Percentiles rank a stretch among this genome's conserved stretches.
Evolutionary conservation across 2,329 filamentous ascomycete species (phyloP).

Genomic region (Xylaria sp.): DNA sequence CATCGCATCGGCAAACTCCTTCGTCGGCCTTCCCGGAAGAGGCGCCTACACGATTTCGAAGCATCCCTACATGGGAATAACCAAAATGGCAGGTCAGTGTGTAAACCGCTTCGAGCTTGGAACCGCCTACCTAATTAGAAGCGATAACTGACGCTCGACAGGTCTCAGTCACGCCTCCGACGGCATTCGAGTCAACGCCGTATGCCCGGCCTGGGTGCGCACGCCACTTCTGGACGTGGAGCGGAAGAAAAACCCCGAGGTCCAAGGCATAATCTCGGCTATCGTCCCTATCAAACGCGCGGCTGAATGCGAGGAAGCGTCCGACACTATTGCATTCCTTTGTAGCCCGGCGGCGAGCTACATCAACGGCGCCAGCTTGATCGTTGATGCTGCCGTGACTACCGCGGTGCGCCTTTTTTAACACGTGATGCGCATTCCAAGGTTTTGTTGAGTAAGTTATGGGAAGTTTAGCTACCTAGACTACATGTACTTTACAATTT

Average conservation of each 20-base stretch:
- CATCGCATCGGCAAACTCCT: slow-evolving; percentile 23
- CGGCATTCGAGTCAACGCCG: slow-evolving; percentile 25
- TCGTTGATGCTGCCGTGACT: slow-evolving; percentile 23
- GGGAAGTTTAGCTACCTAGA: too few species aligned
- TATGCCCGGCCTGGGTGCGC: slow-evolving; percentile 24
- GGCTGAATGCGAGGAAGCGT: slow-evolving; percentile 23
- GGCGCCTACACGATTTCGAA: slow-evolving; percentile 27
- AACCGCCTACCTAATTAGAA: neutral
- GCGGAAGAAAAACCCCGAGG: slow-evolving; percentile 19
- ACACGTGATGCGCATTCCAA: slow-evolving; percentile 2
- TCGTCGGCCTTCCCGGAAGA: slow-evolving; percentile 19
- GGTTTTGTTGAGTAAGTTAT: too few species aligned
- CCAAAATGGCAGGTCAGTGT: slow-evolving; percentile 19
- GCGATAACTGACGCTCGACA: neutral
- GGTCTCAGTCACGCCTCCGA: slow-evolving; percentile 18
- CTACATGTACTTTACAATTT: too few species aligned
- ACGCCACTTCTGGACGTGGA: slow-evolving; percentile 20
- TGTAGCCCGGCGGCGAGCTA: slow-evolving; percentile 26
- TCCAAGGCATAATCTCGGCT: slow-evolving; percentile 19
- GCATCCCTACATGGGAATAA: slow-evolving; percentile 23
- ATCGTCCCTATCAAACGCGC: slow-evolving; percentile 20
- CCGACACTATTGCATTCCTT: slow-evolving; percentile 22
- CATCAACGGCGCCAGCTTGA: slow-evolving; percentile 22
- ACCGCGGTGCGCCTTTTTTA: slow-evolving; percentile 22
- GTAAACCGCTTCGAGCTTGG: neutral